Conservation (phyloP, 805 yeast species). For the Metschnikowia corniflorae region DNA sequence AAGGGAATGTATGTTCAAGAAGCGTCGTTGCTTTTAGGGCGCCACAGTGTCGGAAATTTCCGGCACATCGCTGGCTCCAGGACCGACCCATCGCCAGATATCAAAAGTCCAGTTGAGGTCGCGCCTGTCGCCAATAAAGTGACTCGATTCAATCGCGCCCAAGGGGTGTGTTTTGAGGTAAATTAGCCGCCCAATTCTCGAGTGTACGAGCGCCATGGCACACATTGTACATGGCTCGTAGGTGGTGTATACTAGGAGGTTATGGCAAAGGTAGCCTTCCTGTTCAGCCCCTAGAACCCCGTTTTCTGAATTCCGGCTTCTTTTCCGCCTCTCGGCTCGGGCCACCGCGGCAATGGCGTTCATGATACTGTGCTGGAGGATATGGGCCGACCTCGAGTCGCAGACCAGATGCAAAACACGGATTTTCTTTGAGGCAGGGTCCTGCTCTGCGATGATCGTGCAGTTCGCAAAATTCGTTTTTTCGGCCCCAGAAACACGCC, state of each 20-base stretch:
- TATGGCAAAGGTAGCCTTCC: conserved; percentile 64
- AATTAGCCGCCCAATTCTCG: conserved; percentile 68
- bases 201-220: conserved; percentile 91
- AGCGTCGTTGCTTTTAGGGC: conserved; percentile 5
- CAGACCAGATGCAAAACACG: conserved; percentile 40
- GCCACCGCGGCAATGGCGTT: conserved; percentile 66
- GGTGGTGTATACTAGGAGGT: conserved; percentile 76
- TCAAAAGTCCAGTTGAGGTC: conserved; percentile 86
- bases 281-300: conserved; percentile 9
- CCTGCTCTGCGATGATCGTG: conserved; percentile 64
- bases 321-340: conserved; percentile 42
- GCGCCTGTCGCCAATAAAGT: conserved; percentile 70
- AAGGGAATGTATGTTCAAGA: no score
- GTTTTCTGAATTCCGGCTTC: background rate
- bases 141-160: conserved; percentile 60
- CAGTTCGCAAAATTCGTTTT: conserved; percentile 41
- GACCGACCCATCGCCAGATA: conserved; percentile 67
- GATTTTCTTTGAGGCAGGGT: conserved; percentile 21
- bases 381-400: conserved; percentile 40
- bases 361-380: conserved; percentile 75
- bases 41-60: conserved; percentile 1
- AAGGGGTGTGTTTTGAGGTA: conserved; percentile 47
- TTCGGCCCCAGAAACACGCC: background rate
- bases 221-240: conserved; percentile 98
- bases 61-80: background rate